Evolutionary conservation across 1,284 basidiomycete species (phyloP).

Genomic region (Cutaneotrichosporon cavernicola): DNA sequence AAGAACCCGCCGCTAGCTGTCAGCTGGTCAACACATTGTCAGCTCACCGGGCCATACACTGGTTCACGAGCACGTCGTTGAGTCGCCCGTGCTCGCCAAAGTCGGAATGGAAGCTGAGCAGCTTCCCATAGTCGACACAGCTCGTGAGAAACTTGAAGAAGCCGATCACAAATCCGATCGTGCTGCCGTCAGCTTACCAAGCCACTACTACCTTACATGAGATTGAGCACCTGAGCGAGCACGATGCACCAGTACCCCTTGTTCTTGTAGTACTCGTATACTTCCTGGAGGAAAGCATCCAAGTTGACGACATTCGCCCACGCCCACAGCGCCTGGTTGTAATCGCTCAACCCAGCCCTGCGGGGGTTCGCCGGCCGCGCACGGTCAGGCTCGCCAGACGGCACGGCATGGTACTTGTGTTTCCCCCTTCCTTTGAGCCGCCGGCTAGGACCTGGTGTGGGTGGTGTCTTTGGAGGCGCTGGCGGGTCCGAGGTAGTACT

Average conservation of each 20-base stretch:
- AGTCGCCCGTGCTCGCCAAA: conserved; percentile 55
- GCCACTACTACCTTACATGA: conserved; percentile 65
- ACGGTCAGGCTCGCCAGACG: conserved; percentile 4
- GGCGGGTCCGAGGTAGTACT: conserved; percentile 11
- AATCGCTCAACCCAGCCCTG: conserved; percentile 66
- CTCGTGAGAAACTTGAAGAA: conserved; percentile 95
- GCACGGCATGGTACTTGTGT: conserved; percentile 22
- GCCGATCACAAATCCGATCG: conserved; percentile 91
- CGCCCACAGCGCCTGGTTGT: conserved; percentile 91
- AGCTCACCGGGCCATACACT: conserved; percentile 74
- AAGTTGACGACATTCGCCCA: conserved; percentile 99
- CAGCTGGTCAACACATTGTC: conserved; percentile 8
- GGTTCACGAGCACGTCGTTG: conserved; percentile 73
- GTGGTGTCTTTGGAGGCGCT: conserved; percentile 4
- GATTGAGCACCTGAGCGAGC: conserved; percentile 78
- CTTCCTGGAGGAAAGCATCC: conserved; percentile 88
- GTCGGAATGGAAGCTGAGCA: conserved; percentile 53
- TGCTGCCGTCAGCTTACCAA: conserved; percentile 65
- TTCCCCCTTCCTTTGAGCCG: conserved; percentile 11
- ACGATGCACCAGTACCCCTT: conserved; percentile 95
- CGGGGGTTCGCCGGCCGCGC: conserved; percentile 5
- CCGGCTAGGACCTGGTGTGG: background rate
- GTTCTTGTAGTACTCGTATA: conserved; percentile 90
- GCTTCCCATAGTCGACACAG: conserved; percentile 86
- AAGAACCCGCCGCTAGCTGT: conserved; percentile 32